Evolutionary conservation across 805 yeast genomes (phyloP), one percentile per base, ranked within the genome.

Genomic region (Yarrowia keelungensis): DNA sequence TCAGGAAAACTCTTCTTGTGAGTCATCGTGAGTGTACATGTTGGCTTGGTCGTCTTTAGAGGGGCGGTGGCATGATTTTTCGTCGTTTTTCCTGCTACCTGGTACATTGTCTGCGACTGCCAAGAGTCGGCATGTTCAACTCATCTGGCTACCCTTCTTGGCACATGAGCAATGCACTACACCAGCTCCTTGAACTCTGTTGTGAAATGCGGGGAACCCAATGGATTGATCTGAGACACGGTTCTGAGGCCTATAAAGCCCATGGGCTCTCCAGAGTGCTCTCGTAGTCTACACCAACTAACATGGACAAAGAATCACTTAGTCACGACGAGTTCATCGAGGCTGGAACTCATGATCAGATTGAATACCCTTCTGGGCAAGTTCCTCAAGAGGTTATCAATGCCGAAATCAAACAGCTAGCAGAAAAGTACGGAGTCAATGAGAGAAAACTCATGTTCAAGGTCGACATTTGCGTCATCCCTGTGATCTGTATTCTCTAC

Each of bases 401-500:
- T 10, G 62, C 62, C 3, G 62, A 56, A n/a, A 71, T 75, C 61
- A 73, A 71, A 9, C 71, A 70, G 43, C 72, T 85, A 12, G 88
- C 87, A 0, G 72, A 70, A 11, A 80, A 82, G 58, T 73, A 78
- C 69, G 86, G 85, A n/a, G 79, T 90, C 45, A 81, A 89, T 75
- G 87, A 88, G 45, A 78, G 74, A 53, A 83, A 80, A 72, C 78
- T 90, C 26, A 84, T 85, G 85, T 79, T 85, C 82, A 89, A 89
- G 73, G 80, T 88, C 43, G 94, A 90, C 74, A 66, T 86, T 1
- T 85, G 90, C 70, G 87, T 90, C 47, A 87, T 90, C 39, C 92
- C 93, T 5, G 87, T 91, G 15, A 88, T 91, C 71, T 86, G 92
- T 74, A 74, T 90, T 26, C 80, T 91, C 54, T 91, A 91, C 74